A percentile compares a stretch with the other conserved stretches of the same genome.
These are phyloP conservation scores for Rhododendron ovatum DNA, from an alignment of 148 eudicot genomes.

Conservation along the genomic window DNA sequence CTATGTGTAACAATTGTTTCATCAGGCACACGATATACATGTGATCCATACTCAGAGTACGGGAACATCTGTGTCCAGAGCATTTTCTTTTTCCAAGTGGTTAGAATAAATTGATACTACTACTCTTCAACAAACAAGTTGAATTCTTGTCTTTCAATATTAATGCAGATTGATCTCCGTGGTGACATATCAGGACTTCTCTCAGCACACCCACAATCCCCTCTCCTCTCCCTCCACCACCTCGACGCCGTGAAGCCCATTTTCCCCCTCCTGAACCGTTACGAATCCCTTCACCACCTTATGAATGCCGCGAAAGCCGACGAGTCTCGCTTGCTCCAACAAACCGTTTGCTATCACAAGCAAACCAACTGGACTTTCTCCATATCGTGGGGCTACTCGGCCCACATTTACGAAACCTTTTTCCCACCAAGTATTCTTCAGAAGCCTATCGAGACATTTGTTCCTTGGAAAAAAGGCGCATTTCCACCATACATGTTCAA, in stretches of 20 bases:
- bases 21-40: too few species aligned
- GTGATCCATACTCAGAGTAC: not conserved
- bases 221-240: slow-evolving; percentile 56
- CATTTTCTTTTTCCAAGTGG: not conserved
- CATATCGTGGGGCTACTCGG: slow-evolving; percentile 64
- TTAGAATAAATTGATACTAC: not conserved
- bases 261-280: slow-evolving; percentile 43
- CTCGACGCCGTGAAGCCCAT: slow-evolving; percentile 43
- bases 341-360: slow-evolving; percentile 54
- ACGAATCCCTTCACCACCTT: slow-evolving; percentile 42
- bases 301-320: slow-evolving; percentile 43
- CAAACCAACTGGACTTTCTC: slow-evolving; percentile 46
- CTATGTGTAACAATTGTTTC: not conserved
- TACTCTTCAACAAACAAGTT: not conserved
- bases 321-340: slow-evolving; percentile 45
- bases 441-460: slow-evolving; percentile 55
- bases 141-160: not conserved
- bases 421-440: slow-evolving; percentile 38
- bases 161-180: slow-evolving; percentile 44
- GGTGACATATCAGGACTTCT: slow-evolving; percentile 47
- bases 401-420: slow-evolving; percentile 39
- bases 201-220: slow-evolving; percentile 50
- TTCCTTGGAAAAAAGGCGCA: slow-evolving; percentile 34
- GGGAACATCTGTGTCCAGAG: not conserved
- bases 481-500: slow-evolving; percentile 46